Percentiles rank a stretch among this genome's conserved stretches.
Conservation (phyloP, 2,329 filamentous ascomycete species). For the Xylariaceae sp. region DNA sequence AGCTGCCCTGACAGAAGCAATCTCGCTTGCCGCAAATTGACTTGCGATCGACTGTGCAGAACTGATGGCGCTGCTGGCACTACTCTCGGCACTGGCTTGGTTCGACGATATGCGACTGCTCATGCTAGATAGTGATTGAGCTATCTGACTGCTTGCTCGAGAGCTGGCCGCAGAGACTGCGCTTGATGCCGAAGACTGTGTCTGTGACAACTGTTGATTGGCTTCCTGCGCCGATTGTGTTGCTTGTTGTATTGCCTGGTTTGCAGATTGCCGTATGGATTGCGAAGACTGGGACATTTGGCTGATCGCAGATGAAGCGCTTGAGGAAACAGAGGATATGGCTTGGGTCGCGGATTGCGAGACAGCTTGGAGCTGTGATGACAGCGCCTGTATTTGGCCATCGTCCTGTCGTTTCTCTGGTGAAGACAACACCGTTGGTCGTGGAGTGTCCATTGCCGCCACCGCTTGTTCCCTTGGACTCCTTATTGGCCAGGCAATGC, state of each 20-base stretch:
- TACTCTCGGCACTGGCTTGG: slow-evolving; percentile 26
- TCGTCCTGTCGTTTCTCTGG: slow-evolving; percentile 28
- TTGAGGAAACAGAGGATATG: slow-evolving; percentile 30
- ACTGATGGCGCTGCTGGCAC: slow-evolving; percentile 40
- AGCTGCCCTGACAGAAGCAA: slow-evolving; percentile 22
- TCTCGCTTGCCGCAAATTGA: slow-evolving; percentile 33
- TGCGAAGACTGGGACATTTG: slow-evolving; percentile 29
- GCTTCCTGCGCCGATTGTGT: slow-evolving; percentile 29
- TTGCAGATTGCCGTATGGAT: slow-evolving; percentile 29
- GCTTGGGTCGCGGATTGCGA: slow-evolving; percentile 30
- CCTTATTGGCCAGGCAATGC: slow-evolving; percentile 13
- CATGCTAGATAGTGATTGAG: slow-evolving; percentile 28
- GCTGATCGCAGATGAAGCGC: slow-evolving; percentile 28
- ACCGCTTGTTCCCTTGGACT: slow-evolving; percentile 21
- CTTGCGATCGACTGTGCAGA: slow-evolving; percentile 54
- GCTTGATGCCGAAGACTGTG: slow-evolving; percentile 30
- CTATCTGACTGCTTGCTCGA: slow-evolving; percentile 24
- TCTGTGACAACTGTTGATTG: slow-evolving; percentile 29
- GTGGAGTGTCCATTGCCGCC: slow-evolving; percentile 19
- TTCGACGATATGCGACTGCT: slow-evolving; percentile 29
- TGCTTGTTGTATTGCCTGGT: slow-evolving; percentile 28
- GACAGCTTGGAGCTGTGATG: slow-evolving; percentile 28
- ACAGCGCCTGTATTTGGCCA: slow-evolving; percentile 31
- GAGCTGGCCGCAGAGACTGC: slow-evolving; percentile 26
- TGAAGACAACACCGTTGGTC: slow-evolving; percentile 22